Base-by-base conservation (phyloP, 306 rosid species). In the Cucurbita ficifolia region DNA sequence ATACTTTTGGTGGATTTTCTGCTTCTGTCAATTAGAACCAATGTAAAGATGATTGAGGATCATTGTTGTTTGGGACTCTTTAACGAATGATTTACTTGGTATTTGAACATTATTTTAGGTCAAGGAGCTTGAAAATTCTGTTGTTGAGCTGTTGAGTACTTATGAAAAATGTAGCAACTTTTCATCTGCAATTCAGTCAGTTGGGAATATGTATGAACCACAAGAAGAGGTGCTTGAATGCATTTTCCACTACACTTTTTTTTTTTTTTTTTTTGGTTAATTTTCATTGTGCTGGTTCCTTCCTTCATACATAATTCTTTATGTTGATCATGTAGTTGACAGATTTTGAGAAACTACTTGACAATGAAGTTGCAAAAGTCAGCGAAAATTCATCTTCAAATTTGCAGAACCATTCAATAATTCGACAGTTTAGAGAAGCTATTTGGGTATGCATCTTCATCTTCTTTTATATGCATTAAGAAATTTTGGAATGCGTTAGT, bases 361-460 rank as follows among this genome's bases (percentile, higher is more conserved):
- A 82, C 63, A 82, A 81, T 50, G 99, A 94, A 76, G 70, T 86
- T 78, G 76, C 76, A 53, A 77, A 83, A 72, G 55, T 76, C 43
- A 84, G 83, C 74, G 84, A 84, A 75, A 79, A 70, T 53, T 78
- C 85, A 33, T 57, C 84, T 62, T 81, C 92, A 54, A 75, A 76
- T 77, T 77, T 80, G 51, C 74, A 65, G 59, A 86, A 33, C 43
- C 43, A 87, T 74, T 62, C 84, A 60, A 51, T 89, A 33, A 19
- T 85, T 40, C 95, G 89, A 71, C 89, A 91, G 75, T 94, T 89
- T 76, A 84, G 81, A 84, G 92, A 94, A 82, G 96, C 95, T 77
- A 80, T 94, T 17, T 94, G 99, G 99, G 99, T 94, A 89, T 82
- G 84, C 75, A 75, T 62, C 79, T 72, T 73, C 22, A 35, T 59